Evolutionary conservation across 352 stramenopile genomes (phyloP), one percentile per base, ranked within the genome.

Genomic region (Globisporangium orthogonon): DNA sequence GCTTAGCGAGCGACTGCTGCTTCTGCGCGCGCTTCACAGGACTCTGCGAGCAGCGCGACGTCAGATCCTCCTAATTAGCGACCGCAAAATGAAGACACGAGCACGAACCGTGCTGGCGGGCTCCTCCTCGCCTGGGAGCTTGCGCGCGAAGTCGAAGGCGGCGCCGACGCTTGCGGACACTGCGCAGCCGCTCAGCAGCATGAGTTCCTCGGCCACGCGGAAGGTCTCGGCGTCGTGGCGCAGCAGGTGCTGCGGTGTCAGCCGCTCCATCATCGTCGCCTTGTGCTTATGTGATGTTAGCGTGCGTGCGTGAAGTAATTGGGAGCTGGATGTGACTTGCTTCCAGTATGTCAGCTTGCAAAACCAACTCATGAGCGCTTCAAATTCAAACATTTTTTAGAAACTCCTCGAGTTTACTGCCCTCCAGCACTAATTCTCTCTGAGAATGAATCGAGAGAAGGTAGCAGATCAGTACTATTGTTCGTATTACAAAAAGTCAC

Each of bases 191-290:
- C 80, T 91, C 23, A 91, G 68, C 66, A 87, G 70, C 62, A 91
- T 89, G 56, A 91, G 76, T 68, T 91, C 80, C 51, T 87, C 69
- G 1, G 80, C 80, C 48, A 91, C 80, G 40, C 76, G 76, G 60
- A 91, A 89, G 18, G 76, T 91, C 60, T 91, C 80, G 17, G 70
- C 76, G 52, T 90, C 77, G 56, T 86, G 75, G 18, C 61, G 55
- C 43, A 68, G 31, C n/a, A n/a, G n/a, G 13, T 61, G 45, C 46
- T 54, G 58, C 44, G 52, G 50, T 23, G 52, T 46, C 7, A 62
- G 57, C 29, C 61, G 61, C 57, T 79, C 70, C 31, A 78, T 40
- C 67, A 77, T 52, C 29, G 29, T 52, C 28, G 28, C 29, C 48
- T 52, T 52, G 47, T 28, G 30, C 9, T 4, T 28, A 2, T 45